Evolutionary conservation across 352 stramenopile genomes (phyloP), one percentile per base, ranked within the genome.

Genomic region (Pythium sp.): DNA sequence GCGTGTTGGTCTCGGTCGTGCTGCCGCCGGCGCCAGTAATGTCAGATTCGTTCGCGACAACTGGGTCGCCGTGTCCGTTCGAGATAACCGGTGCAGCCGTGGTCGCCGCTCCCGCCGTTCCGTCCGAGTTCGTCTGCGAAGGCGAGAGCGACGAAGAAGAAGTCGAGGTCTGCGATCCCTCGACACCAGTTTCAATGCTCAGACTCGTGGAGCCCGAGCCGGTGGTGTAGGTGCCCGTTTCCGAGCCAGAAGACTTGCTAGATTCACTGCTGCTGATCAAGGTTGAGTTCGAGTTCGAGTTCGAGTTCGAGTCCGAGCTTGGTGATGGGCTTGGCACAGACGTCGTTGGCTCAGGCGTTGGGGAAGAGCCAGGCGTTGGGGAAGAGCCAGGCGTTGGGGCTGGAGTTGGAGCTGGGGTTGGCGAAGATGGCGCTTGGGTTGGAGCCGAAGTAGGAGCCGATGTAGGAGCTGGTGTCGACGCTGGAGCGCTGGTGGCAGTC

Each of bases 1-100:
- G 77, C 30, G 72, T 84, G 71, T 84, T 92, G 47, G 72, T 72
- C 32, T 79, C 57, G n/a, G 77, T 70, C 9, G 72, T 41, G 26
- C 69, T 64, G 59, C 73, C 73, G 28, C 73, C 64, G 7, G 73
- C 73, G 28, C 68, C 63, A 18, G 64, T 62, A 15, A 68, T 43
- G 20, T 69, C 63, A 9, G 55, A 43, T 51, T 68, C 75, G 41
- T 56, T 55, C 14, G 62, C 32, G 26, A 63, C 30, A n/a, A 73
- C 61, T 34, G 68, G 46, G 69, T 77, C 66, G 20, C 71, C 69
- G 60, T 72, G 46, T 32, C 56, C 57, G 43, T 62, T 62, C 56
- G 56, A 62, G 9, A 32, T 14, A 6, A 49, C n/a, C 18, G 55
- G 55, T 2, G 30, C 30, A 14, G 55, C 2, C 3, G 55, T 61